These are phyloP conservation scores for Cercospora berteroae DNA, from an alignment of 2,329 filamentous ascomycete genomes.

Conservation along the genomic window DNA sequence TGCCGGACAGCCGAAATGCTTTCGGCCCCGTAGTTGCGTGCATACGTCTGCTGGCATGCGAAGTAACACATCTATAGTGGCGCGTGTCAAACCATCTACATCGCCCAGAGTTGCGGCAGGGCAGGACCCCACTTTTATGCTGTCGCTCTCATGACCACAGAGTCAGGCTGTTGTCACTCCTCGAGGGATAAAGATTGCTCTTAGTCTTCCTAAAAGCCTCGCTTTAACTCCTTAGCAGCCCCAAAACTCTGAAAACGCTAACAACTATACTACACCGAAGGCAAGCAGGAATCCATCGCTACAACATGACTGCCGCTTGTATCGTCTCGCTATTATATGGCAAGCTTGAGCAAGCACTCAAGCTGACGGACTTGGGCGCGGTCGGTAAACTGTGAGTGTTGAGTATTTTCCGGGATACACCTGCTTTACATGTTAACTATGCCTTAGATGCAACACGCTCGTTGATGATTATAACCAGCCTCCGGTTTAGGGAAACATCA, in stretches of 20 bases:
- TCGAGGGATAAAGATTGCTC: not conserved
- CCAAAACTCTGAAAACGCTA: not conserved
- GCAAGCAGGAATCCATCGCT: not conserved
- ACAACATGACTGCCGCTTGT: not conserved
- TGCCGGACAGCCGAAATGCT: not conserved
- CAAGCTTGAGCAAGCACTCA: not conserved
- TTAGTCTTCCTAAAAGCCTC: not conserved
- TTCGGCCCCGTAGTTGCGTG: not conserved
- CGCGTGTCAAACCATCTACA: not conserved
- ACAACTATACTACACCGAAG: not conserved
- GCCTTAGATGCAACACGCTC: not conserved
- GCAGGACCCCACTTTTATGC: not conserved
- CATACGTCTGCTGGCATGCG: not conserved
- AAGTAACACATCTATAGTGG: not conserved
- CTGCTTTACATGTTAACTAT: not conserved
- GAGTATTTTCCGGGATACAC: not conserved
- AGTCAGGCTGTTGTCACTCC: not conserved
- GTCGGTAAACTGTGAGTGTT: not conserved
- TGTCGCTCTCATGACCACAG: not conserved
- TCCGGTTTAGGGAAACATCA: not conserved
- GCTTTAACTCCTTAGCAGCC: not conserved
- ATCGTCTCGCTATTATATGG: not conserved
- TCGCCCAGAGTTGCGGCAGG: not conserved
- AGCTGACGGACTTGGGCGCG: not conserved
- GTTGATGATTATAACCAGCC: not conserved